A percentile compares a stretch with the other conserved stretches of the same genome.
These are phyloP conservation scores for Saturnispora galanensis DNA, from an alignment of 805 yeast species.

Conservation along the genomic window DNA sequence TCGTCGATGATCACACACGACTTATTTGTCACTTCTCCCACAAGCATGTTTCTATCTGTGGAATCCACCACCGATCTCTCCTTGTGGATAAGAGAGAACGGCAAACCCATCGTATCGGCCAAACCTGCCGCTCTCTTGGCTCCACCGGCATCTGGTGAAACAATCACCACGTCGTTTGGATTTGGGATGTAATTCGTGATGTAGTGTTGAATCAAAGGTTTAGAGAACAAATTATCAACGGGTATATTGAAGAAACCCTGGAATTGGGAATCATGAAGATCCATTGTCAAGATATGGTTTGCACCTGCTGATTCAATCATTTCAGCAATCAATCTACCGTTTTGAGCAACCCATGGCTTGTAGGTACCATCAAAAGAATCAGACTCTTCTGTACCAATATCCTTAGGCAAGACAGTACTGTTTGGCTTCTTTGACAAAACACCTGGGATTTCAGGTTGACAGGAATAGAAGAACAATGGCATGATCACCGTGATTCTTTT, in stretches of 20 bases:
- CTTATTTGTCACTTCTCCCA: conserved; percentile 83
- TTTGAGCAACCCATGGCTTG: conserved; percentile 92
- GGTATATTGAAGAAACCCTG: conserved; percentile 97
- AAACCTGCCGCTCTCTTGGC: conserved; percentile 93
- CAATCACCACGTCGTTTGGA: conserved; percentile 77
- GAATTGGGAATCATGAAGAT: conserved; percentile 93
- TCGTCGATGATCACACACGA: conserved; percentile 92
- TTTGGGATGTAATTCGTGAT: conserved; percentile 70
- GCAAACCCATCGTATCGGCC: conserved; percentile 81
- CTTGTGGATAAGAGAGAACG: conserved; percentile 92
- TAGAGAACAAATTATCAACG: conserved; percentile 85
- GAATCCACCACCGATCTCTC: conserved; percentile 48
- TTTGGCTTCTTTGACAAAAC: conserved; percentile 25
- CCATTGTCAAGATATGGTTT: conserved; percentile 95
- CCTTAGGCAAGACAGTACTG: conserved; percentile 3
- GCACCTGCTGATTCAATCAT: conserved; percentile 88
- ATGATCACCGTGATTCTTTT: conserved; percentile 80
- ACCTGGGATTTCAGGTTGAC: conserved; percentile 92
- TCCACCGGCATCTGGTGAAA: conserved; percentile 98
- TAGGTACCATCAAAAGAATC: conserved; percentile 26
- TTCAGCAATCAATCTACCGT: conserved; percentile 87
- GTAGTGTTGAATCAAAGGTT: conserved; percentile 80
- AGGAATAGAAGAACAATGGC: conserved; percentile 89
- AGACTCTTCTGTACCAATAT: conserved; percentile 1
- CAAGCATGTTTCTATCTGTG: conserved; percentile 71